Evolutionary conservation across 139 green algal genomes (phyloP), one percentile per base, ranked within the genome.

Genomic region (Picochlorum costavermella): DNA sequence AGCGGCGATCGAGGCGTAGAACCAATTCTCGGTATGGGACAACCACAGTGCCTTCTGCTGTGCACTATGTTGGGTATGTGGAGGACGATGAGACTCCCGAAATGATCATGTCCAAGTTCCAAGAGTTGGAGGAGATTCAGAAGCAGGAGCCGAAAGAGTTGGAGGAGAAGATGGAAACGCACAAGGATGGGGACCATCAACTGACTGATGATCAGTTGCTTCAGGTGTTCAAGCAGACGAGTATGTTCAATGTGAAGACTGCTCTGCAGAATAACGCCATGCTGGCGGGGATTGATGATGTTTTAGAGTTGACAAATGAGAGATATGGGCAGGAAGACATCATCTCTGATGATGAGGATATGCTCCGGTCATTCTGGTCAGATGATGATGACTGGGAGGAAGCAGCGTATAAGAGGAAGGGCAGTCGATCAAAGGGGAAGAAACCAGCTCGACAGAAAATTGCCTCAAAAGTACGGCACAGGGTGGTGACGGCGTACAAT

Each of bases 51-150:
- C 88, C 88, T 4, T 88, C 78, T 17, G 84, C 83, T 4, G 75
- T 83, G 6, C 88, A 96, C 71, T 96, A 96, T 56, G 85, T 96
- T 3, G 90, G 90, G 3, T 96, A 96, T 60, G 90, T 96, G 0
- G 89, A 96, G 73, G 90, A 96, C 17, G 84, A 95, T 8, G 90
- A 96, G 67, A 96, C 89, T 10, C 89, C 89, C 2, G 90, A 96
- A 44, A 92, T 90, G 86, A 96, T 96, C 64, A 96, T 96, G 88
- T 79, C 80, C 12, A 96, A 96, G 64, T 96, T 96, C 63, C 83
- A 83, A 56, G 87, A 88, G 70, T 70, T 96, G 60, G 90, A 95
- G 40, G 64, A 65, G 26, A 86, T 96, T 29, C 50, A 85, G 37
- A 14, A 62, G 17, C 60, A 37, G 11, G 64, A 56, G 0, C 49